Base-by-base conservation (phyloP, 495 filamentous ascomycete species). In the Glarea lozoyensis region DNA sequence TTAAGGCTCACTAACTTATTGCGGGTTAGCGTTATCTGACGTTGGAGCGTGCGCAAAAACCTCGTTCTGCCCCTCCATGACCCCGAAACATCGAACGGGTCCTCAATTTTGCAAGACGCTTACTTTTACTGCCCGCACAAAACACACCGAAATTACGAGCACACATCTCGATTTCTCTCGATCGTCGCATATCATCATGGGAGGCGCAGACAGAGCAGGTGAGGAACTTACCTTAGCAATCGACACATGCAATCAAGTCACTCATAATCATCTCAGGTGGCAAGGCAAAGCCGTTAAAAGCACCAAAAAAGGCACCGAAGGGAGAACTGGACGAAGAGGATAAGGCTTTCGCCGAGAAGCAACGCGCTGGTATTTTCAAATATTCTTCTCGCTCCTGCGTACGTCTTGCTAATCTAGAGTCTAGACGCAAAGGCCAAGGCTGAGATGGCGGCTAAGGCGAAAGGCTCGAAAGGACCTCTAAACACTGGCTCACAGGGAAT, bases 241-340 rank as follows among this genome's bases (percentile, higher is more conserved):
- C 37, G 30, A 16, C 34, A 29, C 38, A 41, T 39, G 19, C 42
- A 29, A 10, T n/a, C 17, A 12, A 37, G 25, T 47, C 25, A 52
- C 31, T 2, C 13, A 29, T 7, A 15, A 9, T 11, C 25, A 16
- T 41, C 32, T 30, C 50, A 88, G 84, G 84, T 64, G 84, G 84
- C 70, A 89, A 89, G 69, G 79, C 74, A 52, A 89, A 89, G 75
- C 84, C 84, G 48, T 70, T 88, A 57, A 89, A 88, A 76, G 66
- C 73, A 22, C 67, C 84, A 13, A 89, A 88, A 76, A 88, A 88
- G 69, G 72, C 73, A 20, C 67, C 74, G 57, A 81, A 82, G 68
- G 81, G 84, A 0, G 55, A 58, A 30, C 53, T 86, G 22, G 83
- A 88, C 47, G 83, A 88, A 0, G 84, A 89, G 16, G 84, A 88